phyloP scores from a whole-genome alignment of 805 yeast genomes.

The Schwanniomyces yamadae region DNA sequence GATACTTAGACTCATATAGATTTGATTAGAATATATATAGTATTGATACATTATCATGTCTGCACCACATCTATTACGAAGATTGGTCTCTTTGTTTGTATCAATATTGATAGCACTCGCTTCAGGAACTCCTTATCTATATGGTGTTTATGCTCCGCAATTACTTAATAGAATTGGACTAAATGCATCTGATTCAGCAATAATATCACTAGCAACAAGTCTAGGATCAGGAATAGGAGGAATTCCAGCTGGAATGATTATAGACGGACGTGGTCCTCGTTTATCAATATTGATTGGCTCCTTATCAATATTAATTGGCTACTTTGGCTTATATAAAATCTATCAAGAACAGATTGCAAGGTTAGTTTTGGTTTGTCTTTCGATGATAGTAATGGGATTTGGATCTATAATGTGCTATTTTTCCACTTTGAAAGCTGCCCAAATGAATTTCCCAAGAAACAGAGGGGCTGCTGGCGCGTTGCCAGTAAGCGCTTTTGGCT shows the following conservation, averaged over 20 bases:
- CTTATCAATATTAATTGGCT: slow-evolving; percentile 52
- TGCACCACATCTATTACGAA: slow-evolving; percentile 5
- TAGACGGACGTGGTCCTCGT: slow-evolving; percentile 61
- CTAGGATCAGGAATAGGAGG: slow-evolving; percentile 72
- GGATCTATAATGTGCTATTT: slow-evolving; percentile 67
- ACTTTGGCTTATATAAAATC: slow-evolving; percentile 47
- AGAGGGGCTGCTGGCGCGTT: slow-evolving; percentile 69
- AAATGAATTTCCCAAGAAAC: slow-evolving; percentile 66
- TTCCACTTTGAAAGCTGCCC: slow-evolving; percentile 54
- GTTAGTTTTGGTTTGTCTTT: slow-evolving; percentile 43
- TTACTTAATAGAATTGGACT: slow-evolving; percentile 55
- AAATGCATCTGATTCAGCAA: slow-evolving; percentile 61
- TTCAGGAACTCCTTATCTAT: slow-evolving; percentile 73
- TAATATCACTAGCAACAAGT: slow-evolving; percentile 58
- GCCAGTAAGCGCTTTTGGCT: slow-evolving; percentile 68
- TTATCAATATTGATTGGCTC: slow-evolving; percentile 56
- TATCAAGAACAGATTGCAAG: slow-evolving; percentile 42
- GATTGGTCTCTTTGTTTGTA: slow-evolving; percentile 26
- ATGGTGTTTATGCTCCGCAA: slow-evolving; percentile 77
- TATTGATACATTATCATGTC: no score
- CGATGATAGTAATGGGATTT: slow-evolving; percentile 57
- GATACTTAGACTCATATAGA: no score
- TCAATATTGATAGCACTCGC: slow-evolving; percentile 57
- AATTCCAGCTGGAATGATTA: slow-evolving; percentile 65
- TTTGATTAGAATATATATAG: no score